Base-by-base conservation (phyloP, 2,329 filamentous ascomycete species). In the Microdochium trichocladiopsis region DNA sequence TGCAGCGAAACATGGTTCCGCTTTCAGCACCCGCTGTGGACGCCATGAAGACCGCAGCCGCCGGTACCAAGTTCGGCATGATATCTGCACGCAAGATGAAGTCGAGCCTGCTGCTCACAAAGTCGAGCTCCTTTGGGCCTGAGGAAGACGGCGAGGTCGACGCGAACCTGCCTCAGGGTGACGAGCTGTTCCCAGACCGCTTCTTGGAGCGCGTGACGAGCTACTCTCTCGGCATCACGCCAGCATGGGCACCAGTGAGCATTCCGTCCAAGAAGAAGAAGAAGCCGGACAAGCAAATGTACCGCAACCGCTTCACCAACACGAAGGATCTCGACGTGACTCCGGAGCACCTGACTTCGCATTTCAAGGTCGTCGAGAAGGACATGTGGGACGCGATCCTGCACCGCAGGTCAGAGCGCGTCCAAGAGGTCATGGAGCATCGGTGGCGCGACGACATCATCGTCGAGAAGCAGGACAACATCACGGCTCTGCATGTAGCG, bases 291-390 rank as follows among this genome's bases (percentile, higher is more conserved):
- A 51, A 48, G 36, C 47, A 49, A 14, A 49, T 28, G 23, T 56
- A 54, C 28, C 52, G 54, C 12, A 56, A 56, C 21, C 48, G 50
- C 1, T 56, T 56, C 28, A 53, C 54, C 22, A 50, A 51, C 16
- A 45, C 50, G 21, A 50, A 50, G 3, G 25, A 48, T 6, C 50
- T 52, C 33, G 54, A 56, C 31, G 21, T 56, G 11, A 14, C 49
- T 11, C 53, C 51, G 11, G 49, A 48, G 24, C 51, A 51, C 31
- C 41, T 53, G 23, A 47, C 47, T 18, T 47, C 41, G 6, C 48
- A 52, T n/a, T 52, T 56, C 52, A 53, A 54, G 43, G 47, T 56
- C n/a, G 18, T 31, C 23, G 54, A 56, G 28, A 53, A 52, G 36
- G 25, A 50, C 6, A 33, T 56, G 5, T 56, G 52, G 52, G 50